A percentile compares a stretch with the other conserved stretches of the same genome.
Evolutionary conservation across 2,329 filamentous ascomycete genomes (phyloP).

Genomic region (Colletotrichum incanum): DNA sequence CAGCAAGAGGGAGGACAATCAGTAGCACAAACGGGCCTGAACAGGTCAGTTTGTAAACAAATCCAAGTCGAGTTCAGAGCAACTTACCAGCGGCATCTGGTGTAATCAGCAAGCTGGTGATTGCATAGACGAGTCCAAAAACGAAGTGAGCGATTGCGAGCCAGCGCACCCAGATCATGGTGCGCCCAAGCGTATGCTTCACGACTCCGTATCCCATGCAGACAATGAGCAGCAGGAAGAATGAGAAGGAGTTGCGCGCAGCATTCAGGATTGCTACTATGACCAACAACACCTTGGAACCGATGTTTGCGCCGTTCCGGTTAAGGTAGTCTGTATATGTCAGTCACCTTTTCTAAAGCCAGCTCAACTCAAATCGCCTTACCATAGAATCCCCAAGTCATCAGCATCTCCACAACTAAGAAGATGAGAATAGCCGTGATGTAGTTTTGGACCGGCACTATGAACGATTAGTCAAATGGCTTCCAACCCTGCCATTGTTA

Average conservation of each 20-base stretch:
- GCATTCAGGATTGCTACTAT: slow-evolving; percentile 95
- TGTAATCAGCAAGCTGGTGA: slow-evolving; percentile 89
- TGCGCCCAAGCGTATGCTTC: slow-evolving; percentile 90
- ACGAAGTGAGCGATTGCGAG: slow-evolving; percentile 94
- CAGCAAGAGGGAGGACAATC: slow-evolving; percentile 92
- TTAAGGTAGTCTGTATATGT: slow-evolving; percentile 86
- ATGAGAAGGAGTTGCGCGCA: slow-evolving; percentile 96
- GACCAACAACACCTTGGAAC: slow-evolving; percentile 89
- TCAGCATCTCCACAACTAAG: slow-evolving; percentile 94
- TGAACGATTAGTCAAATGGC: slow-evolving; percentile 23
- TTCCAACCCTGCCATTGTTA: neutral
- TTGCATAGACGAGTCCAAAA: slow-evolving; percentile 93
- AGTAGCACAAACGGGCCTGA: slow-evolving; percentile 89
- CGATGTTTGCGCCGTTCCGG: slow-evolving; percentile 85
- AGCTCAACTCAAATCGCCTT: slow-evolving; percentile 47
- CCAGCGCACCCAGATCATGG: slow-evolving; percentile 94
- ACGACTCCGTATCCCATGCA: slow-evolving; percentile 99
- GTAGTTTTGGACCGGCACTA: slow-evolving; percentile 97
- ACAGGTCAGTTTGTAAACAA: slow-evolving; percentile 26
- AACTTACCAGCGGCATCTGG: slow-evolving; percentile 83
- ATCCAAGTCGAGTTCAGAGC: neutral
- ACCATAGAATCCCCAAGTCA: slow-evolving; percentile 99
- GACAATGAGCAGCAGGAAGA: slow-evolving; percentile 97
- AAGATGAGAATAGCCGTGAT: slow-evolving; percentile 98
- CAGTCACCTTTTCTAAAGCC: neutral